Evolutionary conservation across 2,329 filamentous ascomycete species (phyloP), one percentile per base, ranked within the genome.

Genomic region (Lachnellula subtilissima): DNA sequence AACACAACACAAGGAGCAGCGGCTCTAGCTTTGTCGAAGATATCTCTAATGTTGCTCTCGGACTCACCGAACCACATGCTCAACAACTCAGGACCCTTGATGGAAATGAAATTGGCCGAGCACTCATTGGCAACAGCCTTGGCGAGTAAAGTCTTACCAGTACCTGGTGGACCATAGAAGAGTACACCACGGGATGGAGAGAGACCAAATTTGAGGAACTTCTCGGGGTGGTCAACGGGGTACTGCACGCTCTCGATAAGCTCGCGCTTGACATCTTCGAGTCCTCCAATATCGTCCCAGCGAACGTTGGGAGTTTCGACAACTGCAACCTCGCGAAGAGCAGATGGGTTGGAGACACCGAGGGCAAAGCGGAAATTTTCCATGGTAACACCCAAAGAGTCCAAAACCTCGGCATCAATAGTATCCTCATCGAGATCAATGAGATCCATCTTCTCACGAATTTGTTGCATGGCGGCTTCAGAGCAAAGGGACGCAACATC

Each of bases 11-110:
- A 99, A 76, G 94, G 94, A 68, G 94, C 94, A 59, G 95, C 94
- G 61, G 94, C 95, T 72, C 94, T 91, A 64, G 94, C 94, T 85
- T 97, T 99, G 85, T 99, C 94, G 75, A 99, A 99, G 69, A 99
- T 99, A 74, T 99, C 94, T 72, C 94, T 90, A 64, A 99, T 97
- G 78, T 99, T 99, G 85, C 91, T 96, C 79, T 99, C 95, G 53
- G 94, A 99, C 79, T 99, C 94, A 86, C 94, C 94, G 72, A 99
- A 99, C 94, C 94, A 99, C 94, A 99, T 99, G 75, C 91, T 97
- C 68, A 99, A 85, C 69, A 99, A 82, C 75, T 99, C 94, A 56
- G 94, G 95, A 60, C 94, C 94, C 85, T 99, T 99, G 76, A 99
- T 88, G 42, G 94, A 99, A 73, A 99, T 97, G 79, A 99, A 99